Evolutionary conservation across 352 stramenopile genomes (phyloP).

Genomic region (Phytopythium helicoides): DNA sequence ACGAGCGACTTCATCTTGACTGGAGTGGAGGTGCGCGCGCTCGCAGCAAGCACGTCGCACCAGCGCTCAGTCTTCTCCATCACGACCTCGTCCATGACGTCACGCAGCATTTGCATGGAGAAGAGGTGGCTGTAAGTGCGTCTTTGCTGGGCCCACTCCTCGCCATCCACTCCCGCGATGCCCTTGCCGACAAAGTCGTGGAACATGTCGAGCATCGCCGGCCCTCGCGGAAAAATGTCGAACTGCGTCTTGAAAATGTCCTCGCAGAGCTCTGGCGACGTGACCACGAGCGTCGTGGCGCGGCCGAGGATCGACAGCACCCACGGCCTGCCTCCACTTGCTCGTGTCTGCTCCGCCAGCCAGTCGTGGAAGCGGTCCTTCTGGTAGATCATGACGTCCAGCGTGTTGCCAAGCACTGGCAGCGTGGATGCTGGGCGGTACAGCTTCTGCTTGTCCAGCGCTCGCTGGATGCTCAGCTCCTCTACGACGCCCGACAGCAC

Average conservation of each 20-base stretch:
- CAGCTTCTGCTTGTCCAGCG: no score
- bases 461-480: no score
- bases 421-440: slow-evolving; percentile 11
- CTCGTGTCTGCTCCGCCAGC: slow-evolving; percentile 25
- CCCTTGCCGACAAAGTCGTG: slow-evolving; percentile 50
- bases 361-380: slow-evolving; percentile 31
- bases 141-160: slow-evolving; percentile 61
- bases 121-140: slow-evolving; percentile 88
- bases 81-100: slow-evolving; percentile 40
- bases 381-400: slow-evolving; percentile 26
- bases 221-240: slow-evolving; percentile 56
- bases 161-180: slow-evolving; percentile 61
- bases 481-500: no score
- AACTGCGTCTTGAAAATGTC: slow-evolving; percentile 47
- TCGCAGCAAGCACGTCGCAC: slow-evolving; percentile 18
- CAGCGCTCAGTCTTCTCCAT: slow-evolving; percentile 36
- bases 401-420: slow-evolving; percentile 31
- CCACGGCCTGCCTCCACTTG: slow-evolving; percentile 19
- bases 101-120: slow-evolving; percentile 44
- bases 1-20: slow-evolving; percentile 40
- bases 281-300: slow-evolving; percentile 18
- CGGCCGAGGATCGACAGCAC: slow-evolving; percentile 14
- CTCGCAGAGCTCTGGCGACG: slow-evolving; percentile 25
- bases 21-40: not conserved
- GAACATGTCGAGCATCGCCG: slow-evolving; percentile 20